Evolutionary conservation across 257 asterid genomes (phyloP).

Genomic region (Solanum stenotomum): DNA sequence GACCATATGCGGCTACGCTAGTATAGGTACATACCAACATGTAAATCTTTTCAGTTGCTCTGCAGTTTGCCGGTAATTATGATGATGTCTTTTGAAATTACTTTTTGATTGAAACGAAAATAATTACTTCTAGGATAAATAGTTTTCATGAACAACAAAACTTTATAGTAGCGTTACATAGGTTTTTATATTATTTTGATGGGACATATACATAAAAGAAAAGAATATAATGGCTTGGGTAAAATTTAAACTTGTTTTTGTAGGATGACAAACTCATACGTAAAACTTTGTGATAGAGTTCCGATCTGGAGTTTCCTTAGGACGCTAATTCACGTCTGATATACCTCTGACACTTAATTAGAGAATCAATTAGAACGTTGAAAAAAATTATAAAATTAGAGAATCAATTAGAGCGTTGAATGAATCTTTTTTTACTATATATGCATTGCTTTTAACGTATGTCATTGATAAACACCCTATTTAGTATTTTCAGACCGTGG

Average conservation of each 20-base stretch:
- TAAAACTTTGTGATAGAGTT: background rate
- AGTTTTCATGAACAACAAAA: background rate
- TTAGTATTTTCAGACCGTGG: no score
- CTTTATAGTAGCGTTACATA: background rate
- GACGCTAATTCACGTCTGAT: background rate
- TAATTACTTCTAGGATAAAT: background rate
- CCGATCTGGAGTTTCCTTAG: background rate
- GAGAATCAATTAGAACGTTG: no score
- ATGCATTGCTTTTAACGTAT: background rate
- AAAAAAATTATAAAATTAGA: background rate
- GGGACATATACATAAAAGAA: background rate
- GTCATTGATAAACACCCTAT: no score
- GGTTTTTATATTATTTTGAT: background rate
- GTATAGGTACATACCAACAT: no score
- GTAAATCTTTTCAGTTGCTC: no score
- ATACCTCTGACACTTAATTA: no score
- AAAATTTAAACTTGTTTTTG: background rate
- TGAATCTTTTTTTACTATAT: no score
- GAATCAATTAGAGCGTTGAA: background rate
- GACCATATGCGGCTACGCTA: no score
- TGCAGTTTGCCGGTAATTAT: background rate
- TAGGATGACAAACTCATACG: background rate
- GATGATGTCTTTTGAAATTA: background rate
- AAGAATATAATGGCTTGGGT: background rate
- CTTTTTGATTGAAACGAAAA: background rate